Evolutionary conservation across 2,329 filamentous ascomycete species (phyloP).

Genomic region (Dendrostoma leiphaemia): DNA sequence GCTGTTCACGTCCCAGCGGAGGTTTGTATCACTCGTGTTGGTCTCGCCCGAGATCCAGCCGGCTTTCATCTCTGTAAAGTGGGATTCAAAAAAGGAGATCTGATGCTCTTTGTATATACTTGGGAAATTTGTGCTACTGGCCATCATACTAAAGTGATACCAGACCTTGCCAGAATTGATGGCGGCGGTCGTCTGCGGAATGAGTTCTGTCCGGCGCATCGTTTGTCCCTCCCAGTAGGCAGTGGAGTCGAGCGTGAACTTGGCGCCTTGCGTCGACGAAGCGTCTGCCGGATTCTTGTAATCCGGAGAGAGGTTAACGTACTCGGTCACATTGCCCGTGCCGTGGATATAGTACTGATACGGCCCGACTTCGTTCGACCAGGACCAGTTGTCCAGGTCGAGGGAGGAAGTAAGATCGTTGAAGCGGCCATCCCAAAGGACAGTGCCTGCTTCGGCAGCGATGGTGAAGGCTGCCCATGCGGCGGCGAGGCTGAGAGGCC

Average conservation of each 20-base stretch:
- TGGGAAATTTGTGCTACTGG: constrained; percentile 57
- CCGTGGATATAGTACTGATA: constrained; percentile 81
- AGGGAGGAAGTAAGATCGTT: constrained; percentile 53
- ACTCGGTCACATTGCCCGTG: constrained; percentile 49
- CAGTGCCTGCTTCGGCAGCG: background rate
- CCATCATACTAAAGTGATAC: constrained; percentile 71
- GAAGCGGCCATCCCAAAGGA: constrained; percentile 66
- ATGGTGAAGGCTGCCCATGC: constrained; percentile 26
- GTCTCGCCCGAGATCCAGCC: constrained; percentile 54
- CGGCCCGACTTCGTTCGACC: constrained; percentile 64
- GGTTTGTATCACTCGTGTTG: constrained; percentile 46
- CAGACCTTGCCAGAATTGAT: constrained; percentile 66
- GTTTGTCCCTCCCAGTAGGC: constrained; percentile 70
- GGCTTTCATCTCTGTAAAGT: constrained; percentile 74
- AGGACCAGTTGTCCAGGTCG: constrained; percentile 63
- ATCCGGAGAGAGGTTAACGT: constrained; percentile 58
- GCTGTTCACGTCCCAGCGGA: constrained; percentile 64
- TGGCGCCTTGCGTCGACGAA: constrained; percentile 60
- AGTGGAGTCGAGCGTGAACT: constrained; percentile 63
- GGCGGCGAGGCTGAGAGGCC: constrained; percentile 1
- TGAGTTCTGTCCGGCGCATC: constrained; percentile 73
- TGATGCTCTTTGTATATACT: constrained; percentile 66
- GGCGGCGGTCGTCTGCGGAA: constrained; percentile 65
- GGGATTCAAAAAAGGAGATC: constrained; percentile 61
- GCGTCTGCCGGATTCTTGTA: constrained; percentile 67